A percentile compares a stretch with the other conserved stretches of the same genome.
Evolutionary conservation across 1,139 yeast species (phyloP).

Genomic region (Zhuliangozyma blackwelliae): DNA sequence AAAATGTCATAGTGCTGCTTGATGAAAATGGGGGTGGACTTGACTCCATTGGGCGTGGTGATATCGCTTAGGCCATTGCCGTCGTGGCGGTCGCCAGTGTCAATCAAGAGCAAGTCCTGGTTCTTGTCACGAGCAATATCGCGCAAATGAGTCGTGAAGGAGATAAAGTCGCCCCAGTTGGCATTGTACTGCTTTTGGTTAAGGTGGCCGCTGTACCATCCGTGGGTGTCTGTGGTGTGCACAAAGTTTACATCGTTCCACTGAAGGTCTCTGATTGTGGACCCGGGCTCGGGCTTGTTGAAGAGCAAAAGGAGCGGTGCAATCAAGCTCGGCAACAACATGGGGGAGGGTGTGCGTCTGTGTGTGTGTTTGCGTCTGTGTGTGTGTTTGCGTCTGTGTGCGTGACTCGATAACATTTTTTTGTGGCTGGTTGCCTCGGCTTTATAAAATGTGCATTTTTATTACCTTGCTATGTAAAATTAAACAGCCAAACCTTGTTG

Average conservation of each 20-base stretch:
- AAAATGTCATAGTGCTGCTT: conserved; percentile 71
- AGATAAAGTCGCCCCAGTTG: conserved; percentile 90
- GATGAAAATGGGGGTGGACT: conserved; percentile 60
- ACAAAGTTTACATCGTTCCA: conserved; percentile 77
- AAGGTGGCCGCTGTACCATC: conserved; percentile 88
- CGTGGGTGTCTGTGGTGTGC: conserved; percentile 95
- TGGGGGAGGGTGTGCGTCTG: background rate
- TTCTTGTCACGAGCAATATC: conserved; percentile 38
- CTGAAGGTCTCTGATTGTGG: conserved; percentile 37
- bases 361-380: no score
- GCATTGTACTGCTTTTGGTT: conserved; percentile 73
- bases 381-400: no score
- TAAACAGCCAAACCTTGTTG: conserved; percentile 39
- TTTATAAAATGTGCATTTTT: conserved; percentile 1
- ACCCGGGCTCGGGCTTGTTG: background rate
- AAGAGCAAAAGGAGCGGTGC: no score
- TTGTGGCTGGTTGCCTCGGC: no score
- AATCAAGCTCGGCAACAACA: background rate
- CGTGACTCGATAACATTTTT: no score
- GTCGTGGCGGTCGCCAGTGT: conserved; percentile 92
- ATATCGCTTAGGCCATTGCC: conserved; percentile 90
- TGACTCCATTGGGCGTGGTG: conserved; percentile 64
- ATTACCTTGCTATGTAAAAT: conserved; percentile 2
- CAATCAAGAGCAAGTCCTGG: conserved; percentile 69
- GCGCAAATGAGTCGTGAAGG: conserved; percentile 55